Evolutionary conservation across 148 eudicot genomes (phyloP), one percentile per base, ranked within the genome.

Genomic region (Heliamphora exappendiculata): DNA sequence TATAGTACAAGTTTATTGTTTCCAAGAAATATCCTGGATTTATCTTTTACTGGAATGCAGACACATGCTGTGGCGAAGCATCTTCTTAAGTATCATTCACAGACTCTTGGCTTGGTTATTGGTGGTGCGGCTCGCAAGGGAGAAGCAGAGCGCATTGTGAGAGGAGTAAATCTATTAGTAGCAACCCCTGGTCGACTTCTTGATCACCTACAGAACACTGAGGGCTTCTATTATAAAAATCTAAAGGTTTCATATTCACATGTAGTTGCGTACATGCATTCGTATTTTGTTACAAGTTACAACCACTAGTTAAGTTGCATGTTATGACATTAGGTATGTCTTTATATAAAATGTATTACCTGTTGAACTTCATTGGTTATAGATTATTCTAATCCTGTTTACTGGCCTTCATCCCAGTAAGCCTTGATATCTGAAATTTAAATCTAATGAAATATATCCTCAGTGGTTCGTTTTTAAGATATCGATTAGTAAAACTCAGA

Each of bases 131-230:
- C 86, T 54, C 84, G 93, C 59, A 88, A 88, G 80, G 85, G 77
- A 60, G 98, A 94, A 79, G 96, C 96, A 49, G 97, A 92, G 78
- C 89, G 97, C 4, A 82, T 94, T 70, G 92, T 78, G 16, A 92
- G 87, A 79, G 98, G 98, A 66, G 93, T 86, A 28, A 94, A 94
- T 86, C 78, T 94, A 22, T 74, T 94, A 70, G 90, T 94, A 20
- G 98, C 89, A 55, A 94, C 98, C 34, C 98, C 98, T 67, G 98
- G 97, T 42, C 87, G 98, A 34, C 93, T 94, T 84, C 93, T 92
- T 82, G 97, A 94, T 78, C 98, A 92, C 84, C 93, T 94, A 53
- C 89, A 87, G 76, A 84, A 86, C 73, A 92, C 98, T 49, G 92
- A 92, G 81, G 93, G 93, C 28, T 94, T 92, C 49, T 80, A 90